Base-by-base conservation (phyloP, 441 rosid genomes). In the Arabidopsis lyrata region DNA sequence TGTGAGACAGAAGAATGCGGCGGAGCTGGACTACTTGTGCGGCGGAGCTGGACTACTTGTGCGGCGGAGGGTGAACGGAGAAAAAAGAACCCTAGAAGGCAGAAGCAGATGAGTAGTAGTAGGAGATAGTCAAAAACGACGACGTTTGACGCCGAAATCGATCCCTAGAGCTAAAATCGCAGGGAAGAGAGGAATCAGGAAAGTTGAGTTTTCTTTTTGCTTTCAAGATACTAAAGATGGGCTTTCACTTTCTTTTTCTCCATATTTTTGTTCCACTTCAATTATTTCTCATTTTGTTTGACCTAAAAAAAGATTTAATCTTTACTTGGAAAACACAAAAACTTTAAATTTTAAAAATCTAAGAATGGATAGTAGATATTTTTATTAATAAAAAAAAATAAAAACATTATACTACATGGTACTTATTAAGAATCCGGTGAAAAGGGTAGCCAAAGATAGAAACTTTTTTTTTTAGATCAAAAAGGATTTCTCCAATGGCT, bases 61-160 rank as follows among this genome's bases (percentile, higher is more conserved):
- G 74, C 74, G 66, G 75, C 66, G 76, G 80, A 71, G 67, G 29
- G 32, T 15, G 50, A 72, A 65, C 72, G 53, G 73, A 65, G 77
- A 52, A 50, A 69, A 44, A 50, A 65, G 77, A 66, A 52, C 73
- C 77, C 76, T 77, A 70, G 64, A 72, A 57, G 63, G 48, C 18
- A 68, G 78, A 61, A 59, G 42, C 55, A n/a, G n/a, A n/a, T 41
- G 59, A 59, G 7, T 14, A 20, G 38, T 53, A 55, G 47, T 8
- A 31, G 6, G 6, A 7, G 27, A 45, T 44, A 68, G 27, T 47
- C 32, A 50, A 66, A 65, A 77, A 71, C 73, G 70, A 44, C 73
- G 35, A n/a, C 77, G 77, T 77, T 75, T 53, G 69, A 67, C 63
- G 41, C 63, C 61, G 29, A 52, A 32, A 42, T 44, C 39, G 58